Conservation (phyloP, 179 eudicot species). For the Gypsophila paniculata region DNA sequence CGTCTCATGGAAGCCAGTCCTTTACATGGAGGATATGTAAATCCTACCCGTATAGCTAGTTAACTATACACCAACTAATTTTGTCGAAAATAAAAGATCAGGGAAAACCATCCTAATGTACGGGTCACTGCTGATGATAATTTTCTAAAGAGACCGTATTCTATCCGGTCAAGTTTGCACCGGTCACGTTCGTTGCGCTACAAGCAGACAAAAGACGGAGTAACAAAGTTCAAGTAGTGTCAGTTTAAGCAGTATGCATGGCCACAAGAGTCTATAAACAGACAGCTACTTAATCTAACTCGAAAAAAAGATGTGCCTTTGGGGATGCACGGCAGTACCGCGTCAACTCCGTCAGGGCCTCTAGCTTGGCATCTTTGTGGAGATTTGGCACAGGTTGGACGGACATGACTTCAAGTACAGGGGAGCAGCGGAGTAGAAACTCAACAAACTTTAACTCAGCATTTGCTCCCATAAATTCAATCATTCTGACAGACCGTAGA, state of each 20-base stretch:
- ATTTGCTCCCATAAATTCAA: background rate
- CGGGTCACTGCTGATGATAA: background rate
- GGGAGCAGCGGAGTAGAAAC: conserved; percentile 12
- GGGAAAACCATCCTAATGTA: background rate
- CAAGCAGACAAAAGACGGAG: no score
- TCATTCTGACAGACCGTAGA: background rate
- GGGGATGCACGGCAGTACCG: conserved; percentile 6
- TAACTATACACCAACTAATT: background rate
- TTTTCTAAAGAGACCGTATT: background rate
- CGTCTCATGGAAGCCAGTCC: no score
- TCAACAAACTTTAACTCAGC: conserved; percentile 10
- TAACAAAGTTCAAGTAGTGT: no score
- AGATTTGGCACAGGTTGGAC: background rate
- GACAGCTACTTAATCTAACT: background rate
- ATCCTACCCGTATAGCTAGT: no score
- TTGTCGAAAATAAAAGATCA: background rate
- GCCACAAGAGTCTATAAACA: background rate
- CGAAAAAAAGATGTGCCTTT: background rate
- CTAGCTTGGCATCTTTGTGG: background rate
- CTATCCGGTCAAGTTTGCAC: background rate
- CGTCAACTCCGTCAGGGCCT: background rate
- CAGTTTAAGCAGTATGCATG: no score
- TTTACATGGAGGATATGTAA: no score
- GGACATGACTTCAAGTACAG: conserved; percentile 6
- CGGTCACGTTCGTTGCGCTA: no score